Percentiles rank a stretch among this genome's conserved stretches.
These are phyloP conservation scores for Arachnopeziza araneosa DNA, from an alignment of 2,329 filamentous ascomycete genomes.

Conservation along the genomic window DNA sequence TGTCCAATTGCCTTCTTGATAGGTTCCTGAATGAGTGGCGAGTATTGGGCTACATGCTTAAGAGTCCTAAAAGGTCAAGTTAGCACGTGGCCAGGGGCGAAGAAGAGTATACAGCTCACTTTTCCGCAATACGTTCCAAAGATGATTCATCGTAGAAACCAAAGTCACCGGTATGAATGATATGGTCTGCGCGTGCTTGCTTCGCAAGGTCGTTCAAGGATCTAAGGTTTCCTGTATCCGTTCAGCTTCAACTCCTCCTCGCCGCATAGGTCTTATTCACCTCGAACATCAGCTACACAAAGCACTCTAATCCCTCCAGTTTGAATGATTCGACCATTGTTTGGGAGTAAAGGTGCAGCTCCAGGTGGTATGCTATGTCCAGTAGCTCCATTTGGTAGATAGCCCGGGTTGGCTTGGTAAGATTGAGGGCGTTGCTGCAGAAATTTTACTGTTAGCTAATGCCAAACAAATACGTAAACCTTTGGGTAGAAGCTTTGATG, in stretches of 20 bases:
- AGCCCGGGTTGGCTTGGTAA: slow-evolving; percentile 34
- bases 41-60: slow-evolving; percentile 98
- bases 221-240: slow-evolving; percentile 72
- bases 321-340: slow-evolving; percentile 62
- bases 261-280: slow-evolving; percentile 36
- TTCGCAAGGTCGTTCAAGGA: slow-evolving; percentile 95
- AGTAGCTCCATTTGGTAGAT: slow-evolving; percentile 57
- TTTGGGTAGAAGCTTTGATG: slow-evolving; percentile 1
- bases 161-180: slow-evolving; percentile 98
- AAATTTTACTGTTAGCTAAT: slow-evolving; percentile 19
- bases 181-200: slow-evolving; percentile 91
- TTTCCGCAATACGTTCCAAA: slow-evolving; percentile 94
- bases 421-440: slow-evolving; percentile 31
- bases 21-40: slow-evolving; percentile 79
- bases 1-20: slow-evolving; percentile 62
- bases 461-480: background rate
- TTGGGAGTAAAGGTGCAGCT: slow-evolving; percentile 59
- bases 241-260: slow-evolving; percentile 19
- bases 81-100: slow-evolving; percentile 15
- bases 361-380: slow-evolving; percentile 47
- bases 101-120: slow-evolving; percentile 51
- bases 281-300: slow-evolving; percentile 68
- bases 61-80: slow-evolving; percentile 61
- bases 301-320: slow-evolving; percentile 61
- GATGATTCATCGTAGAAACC: slow-evolving; percentile 98